phyloP scores from a whole-genome alignment of 371 early-diverging fungal species.

The Mucor lusitanicus region DNA sequence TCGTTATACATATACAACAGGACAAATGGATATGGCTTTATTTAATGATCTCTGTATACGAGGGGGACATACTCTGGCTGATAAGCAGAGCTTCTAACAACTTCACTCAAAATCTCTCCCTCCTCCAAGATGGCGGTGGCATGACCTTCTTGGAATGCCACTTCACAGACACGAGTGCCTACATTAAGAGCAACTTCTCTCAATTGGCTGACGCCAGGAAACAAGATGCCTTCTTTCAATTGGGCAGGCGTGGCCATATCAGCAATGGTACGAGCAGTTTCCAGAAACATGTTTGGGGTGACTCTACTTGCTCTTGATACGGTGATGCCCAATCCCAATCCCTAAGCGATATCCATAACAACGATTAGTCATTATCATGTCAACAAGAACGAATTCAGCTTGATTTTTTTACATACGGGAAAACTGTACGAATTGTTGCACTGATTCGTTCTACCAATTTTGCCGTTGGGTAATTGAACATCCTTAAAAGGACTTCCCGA shows the following conservation, averaged over 20 bases:
- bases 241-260: conserved; percentile 58
- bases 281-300: conserved; percentile 60
- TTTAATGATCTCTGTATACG: conserved; percentile 26
- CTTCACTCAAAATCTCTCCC: conserved; percentile 47
- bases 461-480: conserved; percentile 46
- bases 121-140: conserved; percentile 45
- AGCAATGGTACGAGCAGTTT: conserved; percentile 60
- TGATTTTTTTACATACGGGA: conserved; percentile 23
- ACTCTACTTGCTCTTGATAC: conserved; percentile 57
- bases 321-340: conserved; percentile 60
- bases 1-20: too few species aligned
- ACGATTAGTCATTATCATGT: background rate
- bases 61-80: conserved; percentile 59
- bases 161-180: conserved; percentile 60
- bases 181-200: conserved; percentile 55
- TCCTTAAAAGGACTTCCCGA: conserved; percentile 62
- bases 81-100: conserved; percentile 55
- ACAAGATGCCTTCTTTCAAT: conserved; percentile 57
- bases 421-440: conserved; percentile 68
- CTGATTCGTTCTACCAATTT: conserved; percentile 55
- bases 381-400: background rate
- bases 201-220: conserved; percentile 56
- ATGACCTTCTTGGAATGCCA: conserved; percentile 59
- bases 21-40: background rate
- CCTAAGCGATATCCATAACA: conserved; percentile 26